Conservation (phyloP, 306 rosid genomes). For the Lithocarpus polystachyus region DNA sequence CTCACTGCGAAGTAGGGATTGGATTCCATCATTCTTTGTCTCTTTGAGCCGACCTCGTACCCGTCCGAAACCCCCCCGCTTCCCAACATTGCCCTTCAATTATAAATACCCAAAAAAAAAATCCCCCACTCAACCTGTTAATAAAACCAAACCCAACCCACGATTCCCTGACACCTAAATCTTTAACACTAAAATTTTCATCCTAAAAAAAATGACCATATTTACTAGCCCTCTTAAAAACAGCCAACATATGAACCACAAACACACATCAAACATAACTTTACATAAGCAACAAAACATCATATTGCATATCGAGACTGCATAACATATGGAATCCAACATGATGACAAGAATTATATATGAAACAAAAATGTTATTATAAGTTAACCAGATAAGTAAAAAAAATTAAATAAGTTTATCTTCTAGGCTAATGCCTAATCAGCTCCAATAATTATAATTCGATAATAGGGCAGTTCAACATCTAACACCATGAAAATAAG, state of each 20-base stretch:
- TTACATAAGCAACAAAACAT: not conserved
- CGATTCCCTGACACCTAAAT: constrained; percentile 66
- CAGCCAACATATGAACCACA: not conserved
- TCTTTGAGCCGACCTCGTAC: constrained; percentile 99
- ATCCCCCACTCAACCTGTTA: constrained; percentile 98
- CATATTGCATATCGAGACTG: not conserved
- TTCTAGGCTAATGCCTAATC: not conserved
- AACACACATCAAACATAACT: not conserved
- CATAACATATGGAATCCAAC: not conserved
- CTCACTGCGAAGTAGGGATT: constrained; percentile 99
- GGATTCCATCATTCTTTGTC: constrained; percentile 99
- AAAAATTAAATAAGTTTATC: not conserved
- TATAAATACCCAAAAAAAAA: constrained; percentile 70
- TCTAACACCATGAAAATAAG: too few species aligned
- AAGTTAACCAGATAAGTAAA: not conserved
- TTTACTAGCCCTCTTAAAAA: constrained; percentile 1
- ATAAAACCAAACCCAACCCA: constrained; percentile 96
- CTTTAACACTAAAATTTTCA: constrained; percentile 32
- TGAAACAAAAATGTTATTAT: not conserved
- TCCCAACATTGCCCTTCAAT: constrained; percentile 99
- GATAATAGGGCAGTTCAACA: not conserved
- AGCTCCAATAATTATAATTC: not conserved
- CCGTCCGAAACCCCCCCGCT: constrained; percentile 99
- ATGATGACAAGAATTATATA: not conserved
- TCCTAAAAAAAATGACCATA: not conserved